Conservation (phyloP, 805 yeast species). For the Tetrapisispora nanseiensis region DNA sequence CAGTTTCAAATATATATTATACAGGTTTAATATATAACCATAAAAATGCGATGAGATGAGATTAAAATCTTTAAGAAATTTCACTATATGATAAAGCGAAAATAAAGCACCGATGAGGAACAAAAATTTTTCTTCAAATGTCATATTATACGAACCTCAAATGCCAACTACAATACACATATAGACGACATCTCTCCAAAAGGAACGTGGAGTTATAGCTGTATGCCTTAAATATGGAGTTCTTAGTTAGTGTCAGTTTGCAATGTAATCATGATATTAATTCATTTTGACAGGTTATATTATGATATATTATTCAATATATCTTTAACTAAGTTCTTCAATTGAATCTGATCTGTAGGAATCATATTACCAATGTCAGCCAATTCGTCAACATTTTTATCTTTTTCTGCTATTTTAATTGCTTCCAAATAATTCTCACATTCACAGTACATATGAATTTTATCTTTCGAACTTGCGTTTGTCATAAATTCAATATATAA, state of each 20-base stretch:
- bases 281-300: neutral
- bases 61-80: neutral
- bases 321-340: slow-evolving; percentile 17
- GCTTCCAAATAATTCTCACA: slow-evolving; percentile 46
- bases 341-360: slow-evolving; percentile 21
- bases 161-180: neutral
- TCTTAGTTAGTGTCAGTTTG: too few relatives aligned
- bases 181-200: neutral
- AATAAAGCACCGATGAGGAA: slow-evolving; percentile 32
- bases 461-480: slow-evolving; percentile 36
- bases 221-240: too few relatives aligned
- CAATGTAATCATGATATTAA: neutral
- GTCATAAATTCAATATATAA: slow-evolving; percentile 47
- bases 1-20: neutral
- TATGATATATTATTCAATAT: slow-evolving; percentile 12
- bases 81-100: slow-evolving; percentile 3
- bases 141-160: neutral
- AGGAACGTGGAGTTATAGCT: neutral
- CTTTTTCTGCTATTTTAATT: slow-evolving; percentile 24
- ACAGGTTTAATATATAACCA: neutral
- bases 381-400: slow-evolving; percentile 13
- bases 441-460: slow-evolving; percentile 40
- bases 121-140: slow-evolving; percentile 26
- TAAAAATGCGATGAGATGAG: slow-evolving; percentile 1
- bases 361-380: slow-evolving; percentile 16